Evolutionary conservation across 116 monocot genomes (phyloP), one percentile per base, ranked within the genome.

Genomic region (Trichopus zeylanicus): DNA sequence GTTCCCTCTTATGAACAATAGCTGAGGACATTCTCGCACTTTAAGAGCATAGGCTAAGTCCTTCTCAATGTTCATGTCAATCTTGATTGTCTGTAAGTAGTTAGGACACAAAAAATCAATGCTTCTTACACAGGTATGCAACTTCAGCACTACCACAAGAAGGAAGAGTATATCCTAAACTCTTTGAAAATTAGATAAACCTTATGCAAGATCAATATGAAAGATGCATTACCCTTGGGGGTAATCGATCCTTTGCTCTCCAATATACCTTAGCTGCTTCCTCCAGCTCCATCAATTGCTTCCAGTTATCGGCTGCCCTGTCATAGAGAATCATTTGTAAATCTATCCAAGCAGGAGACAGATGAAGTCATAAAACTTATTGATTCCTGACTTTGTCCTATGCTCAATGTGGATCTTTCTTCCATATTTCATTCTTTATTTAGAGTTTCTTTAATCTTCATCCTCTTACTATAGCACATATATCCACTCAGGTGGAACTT

Each of bases 251-350:
- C 73, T 81, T 90, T 46, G 86, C 80, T 67, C 58, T 87, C 95
- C 95, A 95, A 55, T 90, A 95, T n/a, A 95, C 78, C 47, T 81
- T 81, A 26, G 90, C 87, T 7, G 95, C 95, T 51, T 90, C 87
- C 69, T 90, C 90, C 37, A 95, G 61, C 55, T 95, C 95, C 64
- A 76, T 81, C 54, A 95, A 61, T 62, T 79, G 52, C 65, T 77
- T 87, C 95, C 90, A 95, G 42, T 95, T 95, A 67, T 95, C 81
- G 37, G 90, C 66, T 55, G 90, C 76, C 70, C 95, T 95, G 73
- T 48, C 52, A 34, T 56, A 47, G 23, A 46, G 31, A 4, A 61
- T 1, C 16, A 63, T 34, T 1, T 48, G 23, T 19, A 16, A 15
- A 30, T 47, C 12, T 16, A 23, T 26, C 54, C 53, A 15, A 54